Base-by-base conservation (phyloP, 2,329 filamentous ascomycete species). In the Exophiala mesophila region DNA sequence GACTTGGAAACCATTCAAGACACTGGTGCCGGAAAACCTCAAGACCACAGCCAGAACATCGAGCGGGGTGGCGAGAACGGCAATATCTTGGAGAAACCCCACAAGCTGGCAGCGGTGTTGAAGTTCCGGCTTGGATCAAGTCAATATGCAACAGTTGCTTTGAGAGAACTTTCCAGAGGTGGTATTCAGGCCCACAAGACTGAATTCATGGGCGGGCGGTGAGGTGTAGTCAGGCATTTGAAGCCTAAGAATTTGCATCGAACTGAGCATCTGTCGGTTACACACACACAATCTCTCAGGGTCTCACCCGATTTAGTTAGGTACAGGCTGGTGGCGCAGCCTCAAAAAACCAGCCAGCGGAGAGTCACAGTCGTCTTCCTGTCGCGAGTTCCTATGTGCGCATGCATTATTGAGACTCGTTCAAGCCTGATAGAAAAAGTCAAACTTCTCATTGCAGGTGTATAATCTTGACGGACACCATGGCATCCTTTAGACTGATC, bases 61-160 rank as follows among this genome's bases (percentile, higher is more conserved):
- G 29, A n/a, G 9, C 36, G 4, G 4, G 31, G 17, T n/a, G 24
- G 18, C 3, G 42, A 45, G 12, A 20, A 36, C 19, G 10, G 20
- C n/a, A 12, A 32, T 4, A 32, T 24, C 6, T 6, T n/a, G n/a
- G n/a, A n/a, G n/a, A 21, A 35, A 19, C 32, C 21, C 55, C 33
- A 51, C 56, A 59, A 57, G 41, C 39, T 59, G 8, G 57, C 55
- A 1, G 55, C 57, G 33, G 53, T 59, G 33, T 62, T 92, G 54
- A 87, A 80, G 60, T 77, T 94, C 64, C 82, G 87, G 59, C 72
- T 94, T 19, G 83, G 80, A 1, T 80, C 81, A 36, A 88, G 85
- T 58, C 83, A 87, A 58, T 94, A 94, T 66, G 87, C 87, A 0
- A 94, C 87, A 0, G 86, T 94, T 72, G 84, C 85, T 9, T 61